These are phyloP conservation scores for Xylaria multiplex DNA, from an alignment of 2,329 filamentous ascomycete species.

Conservation along the genomic window DNA sequence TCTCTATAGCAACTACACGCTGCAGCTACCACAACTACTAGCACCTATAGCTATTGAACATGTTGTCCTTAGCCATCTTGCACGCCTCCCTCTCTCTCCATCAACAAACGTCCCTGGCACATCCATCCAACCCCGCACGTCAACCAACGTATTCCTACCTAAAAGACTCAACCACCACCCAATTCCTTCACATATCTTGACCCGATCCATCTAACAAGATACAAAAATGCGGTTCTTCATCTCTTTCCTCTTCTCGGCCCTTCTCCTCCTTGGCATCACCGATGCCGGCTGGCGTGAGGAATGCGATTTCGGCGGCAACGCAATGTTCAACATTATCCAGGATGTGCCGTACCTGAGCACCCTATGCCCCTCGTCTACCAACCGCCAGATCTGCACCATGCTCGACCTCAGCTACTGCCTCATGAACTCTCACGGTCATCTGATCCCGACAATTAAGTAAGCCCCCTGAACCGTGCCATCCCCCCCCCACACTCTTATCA, in stretches of 20 bases:
- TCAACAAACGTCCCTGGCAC: neutral
- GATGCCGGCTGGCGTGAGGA: slow-evolving; percentile 31
- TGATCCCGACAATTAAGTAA: slow-evolving; percentile 33
- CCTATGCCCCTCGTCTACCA: slow-evolving; percentile 24
- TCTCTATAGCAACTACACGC: too few species aligned
- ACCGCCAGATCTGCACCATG: slow-evolving; percentile 36
- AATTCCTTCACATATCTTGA: neutral
- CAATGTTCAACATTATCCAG: slow-evolving; percentile 30
- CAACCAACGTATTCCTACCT: neutral
- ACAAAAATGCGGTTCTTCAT: slow-evolving; percentile 17
- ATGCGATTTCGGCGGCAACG: slow-evolving; percentile 29
- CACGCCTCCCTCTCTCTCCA: neutral
- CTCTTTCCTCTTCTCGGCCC: neutral
- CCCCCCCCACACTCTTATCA: too few species aligned
- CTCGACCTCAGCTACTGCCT: slow-evolving; percentile 38
- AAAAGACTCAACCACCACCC: neutral
- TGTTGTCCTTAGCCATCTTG: neutral
- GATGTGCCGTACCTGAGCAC: slow-evolving; percentile 32
- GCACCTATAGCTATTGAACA: too few species aligned
- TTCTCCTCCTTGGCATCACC: slow-evolving; percentile 4
- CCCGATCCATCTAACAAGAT: neutral
- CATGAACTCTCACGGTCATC: slow-evolving; percentile 35
- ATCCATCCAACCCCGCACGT: neutral
- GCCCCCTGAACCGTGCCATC: neutral
- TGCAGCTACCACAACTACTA: too few species aligned